These are phyloP conservation scores for Esteya vermicola DNA, from an alignment of 2,329 filamentous ascomycete species.

Conservation along the genomic window DNA sequence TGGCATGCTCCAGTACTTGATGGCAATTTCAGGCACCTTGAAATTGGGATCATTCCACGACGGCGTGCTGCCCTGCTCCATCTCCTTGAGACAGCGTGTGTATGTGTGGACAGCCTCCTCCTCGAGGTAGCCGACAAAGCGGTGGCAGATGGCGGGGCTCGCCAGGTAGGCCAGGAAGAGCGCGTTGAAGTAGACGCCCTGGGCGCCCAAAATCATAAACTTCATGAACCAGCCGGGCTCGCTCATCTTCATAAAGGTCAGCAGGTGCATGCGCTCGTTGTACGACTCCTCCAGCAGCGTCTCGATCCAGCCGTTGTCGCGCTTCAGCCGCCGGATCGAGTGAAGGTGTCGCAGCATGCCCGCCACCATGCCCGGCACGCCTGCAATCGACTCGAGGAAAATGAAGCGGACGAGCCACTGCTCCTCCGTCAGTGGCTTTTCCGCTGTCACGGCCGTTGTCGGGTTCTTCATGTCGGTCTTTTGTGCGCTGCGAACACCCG, in stretches of 20 bases:
- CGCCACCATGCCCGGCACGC: constrained; percentile 92
- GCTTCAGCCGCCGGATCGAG: constrained; percentile 69
- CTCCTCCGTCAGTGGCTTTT: constrained; percentile 58
- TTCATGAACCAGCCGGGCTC: constrained; percentile 76
- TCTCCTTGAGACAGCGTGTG: constrained; percentile 72
- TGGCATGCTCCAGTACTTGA: constrained; percentile 91
- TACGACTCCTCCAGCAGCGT: constrained; percentile 80
- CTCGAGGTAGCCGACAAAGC: constrained; percentile 93
- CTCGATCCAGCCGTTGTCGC: constrained; percentile 96
- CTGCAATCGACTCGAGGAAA: constrained; percentile 89
- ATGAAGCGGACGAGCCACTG: constrained; percentile 86
- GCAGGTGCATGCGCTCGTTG: constrained; percentile 85
- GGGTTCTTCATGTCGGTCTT: constrained; percentile 44
- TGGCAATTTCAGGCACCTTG: constrained; percentile 71
- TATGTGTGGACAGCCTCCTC: constrained; percentile 97
- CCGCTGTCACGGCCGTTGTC: constrained; percentile 36
- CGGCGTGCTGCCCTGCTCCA: constrained; percentile 72
- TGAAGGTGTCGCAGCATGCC: constrained; percentile 86
- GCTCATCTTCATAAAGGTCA: constrained; percentile 73
- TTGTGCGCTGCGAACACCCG: constrained; percentile 60
- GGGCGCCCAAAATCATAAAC: constrained; percentile 76
- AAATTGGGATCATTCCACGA: constrained; percentile 61
- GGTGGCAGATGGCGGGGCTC: constrained; percentile 75
- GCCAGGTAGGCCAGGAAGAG: constrained; percentile 83
- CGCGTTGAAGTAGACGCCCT: constrained; percentile 93